These are phyloP conservation scores for Elasticomyces elasticus DNA, from an alignment of 495 filamentous ascomycete species.

Conservation along the genomic window DNA sequence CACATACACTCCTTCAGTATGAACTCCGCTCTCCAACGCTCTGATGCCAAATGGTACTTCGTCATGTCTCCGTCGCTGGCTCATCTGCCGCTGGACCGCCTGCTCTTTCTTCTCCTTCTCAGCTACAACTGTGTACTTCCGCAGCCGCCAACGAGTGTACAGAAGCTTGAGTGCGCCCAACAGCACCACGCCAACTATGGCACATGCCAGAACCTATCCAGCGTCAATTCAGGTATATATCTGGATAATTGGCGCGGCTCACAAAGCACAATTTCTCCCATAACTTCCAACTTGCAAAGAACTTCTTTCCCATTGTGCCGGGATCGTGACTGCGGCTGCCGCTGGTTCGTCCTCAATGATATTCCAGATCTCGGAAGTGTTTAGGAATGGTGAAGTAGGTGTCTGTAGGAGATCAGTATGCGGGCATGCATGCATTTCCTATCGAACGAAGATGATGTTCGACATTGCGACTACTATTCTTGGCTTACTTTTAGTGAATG, in stretches of 20 bases:
- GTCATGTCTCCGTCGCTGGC: constrained; percentile 26
- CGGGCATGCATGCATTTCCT: too few species aligned
- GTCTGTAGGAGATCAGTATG: not conserved
- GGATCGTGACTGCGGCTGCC: not conserved
- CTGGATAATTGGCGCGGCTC: constrained; percentile 32
- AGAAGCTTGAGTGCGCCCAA: constrained; percentile 44
- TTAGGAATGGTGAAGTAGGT: not conserved
- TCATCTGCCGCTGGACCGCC: constrained; percentile 31
- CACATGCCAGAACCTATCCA: constrained; percentile 28
- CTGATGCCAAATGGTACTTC: constrained; percentile 82
- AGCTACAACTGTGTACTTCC: constrained; percentile 53
- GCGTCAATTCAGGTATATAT: not conserved
- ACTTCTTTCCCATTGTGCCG: constrained; percentile 29
- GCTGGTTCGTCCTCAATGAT: not conserved
- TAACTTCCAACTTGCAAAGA: constrained; percentile 69
- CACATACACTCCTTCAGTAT: constrained; percentile 84
- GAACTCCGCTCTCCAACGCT: constrained; percentile 75
- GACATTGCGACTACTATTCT: not conserved
- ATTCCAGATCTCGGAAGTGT: not conserved
- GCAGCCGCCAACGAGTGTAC: constrained; percentile 54
- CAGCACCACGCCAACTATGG: constrained; percentile 35
- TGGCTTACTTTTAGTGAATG: constrained; percentile 3
- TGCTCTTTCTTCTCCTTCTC: constrained; percentile 49
- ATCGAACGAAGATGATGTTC: too few species aligned
- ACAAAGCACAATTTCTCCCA: constrained; percentile 94